Conservation (phyloP, 2,329 filamentous ascomycete species). For the Ophiocordyceps camponoti-rufipedis region DNA sequence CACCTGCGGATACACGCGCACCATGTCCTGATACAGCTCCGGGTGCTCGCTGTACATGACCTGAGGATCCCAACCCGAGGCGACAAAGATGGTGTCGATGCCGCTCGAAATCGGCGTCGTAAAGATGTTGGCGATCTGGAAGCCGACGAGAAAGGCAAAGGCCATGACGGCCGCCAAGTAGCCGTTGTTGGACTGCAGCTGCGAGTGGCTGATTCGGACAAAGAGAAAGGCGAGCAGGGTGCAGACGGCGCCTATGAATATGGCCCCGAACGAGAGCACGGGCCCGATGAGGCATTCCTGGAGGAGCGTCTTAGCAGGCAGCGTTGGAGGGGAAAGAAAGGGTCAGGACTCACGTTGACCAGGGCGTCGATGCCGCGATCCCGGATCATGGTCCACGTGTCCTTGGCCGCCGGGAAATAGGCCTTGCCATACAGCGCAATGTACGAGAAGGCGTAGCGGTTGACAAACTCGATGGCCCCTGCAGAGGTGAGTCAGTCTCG, state of each 20-base stretch:
- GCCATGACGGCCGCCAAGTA: slow-evolving; percentile 68
- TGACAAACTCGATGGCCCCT: slow-evolving; percentile 70
- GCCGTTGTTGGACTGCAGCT: slow-evolving; percentile 49
- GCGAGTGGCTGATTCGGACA: slow-evolving; percentile 60
- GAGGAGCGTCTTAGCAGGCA: not conserved
- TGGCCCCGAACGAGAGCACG: slow-evolving; percentile 57
- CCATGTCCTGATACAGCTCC: slow-evolving; percentile 63
- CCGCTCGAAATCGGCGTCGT: slow-evolving; percentile 75
- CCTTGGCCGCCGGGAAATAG: slow-evolving; percentile 74
- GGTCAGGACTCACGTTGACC: slow-evolving; percentile 36
- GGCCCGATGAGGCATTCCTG: slow-evolving; percentile 62
- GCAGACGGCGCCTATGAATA: slow-evolving; percentile 71
- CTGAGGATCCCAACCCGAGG: slow-evolving; percentile 48
- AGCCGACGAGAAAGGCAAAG: slow-evolving; percentile 73
- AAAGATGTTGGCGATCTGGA: slow-evolving; percentile 82
- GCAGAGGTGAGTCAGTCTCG: not conserved
- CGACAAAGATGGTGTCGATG: slow-evolving; percentile 85
- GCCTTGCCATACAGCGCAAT: slow-evolving; percentile 85
- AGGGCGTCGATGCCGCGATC: slow-evolving; percentile 81
- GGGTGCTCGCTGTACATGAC: slow-evolving; percentile 67
- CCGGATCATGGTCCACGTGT: slow-evolving; percentile 83
- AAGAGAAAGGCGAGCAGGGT: slow-evolving; percentile 77
- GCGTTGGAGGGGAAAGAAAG: too few species aligned
- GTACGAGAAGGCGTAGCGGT: slow-evolving; percentile 82
- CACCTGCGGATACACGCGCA: slow-evolving; percentile 67